Conservation (phyloP, 257 asterid genomes). For the Hygrophila difformis region DNA sequence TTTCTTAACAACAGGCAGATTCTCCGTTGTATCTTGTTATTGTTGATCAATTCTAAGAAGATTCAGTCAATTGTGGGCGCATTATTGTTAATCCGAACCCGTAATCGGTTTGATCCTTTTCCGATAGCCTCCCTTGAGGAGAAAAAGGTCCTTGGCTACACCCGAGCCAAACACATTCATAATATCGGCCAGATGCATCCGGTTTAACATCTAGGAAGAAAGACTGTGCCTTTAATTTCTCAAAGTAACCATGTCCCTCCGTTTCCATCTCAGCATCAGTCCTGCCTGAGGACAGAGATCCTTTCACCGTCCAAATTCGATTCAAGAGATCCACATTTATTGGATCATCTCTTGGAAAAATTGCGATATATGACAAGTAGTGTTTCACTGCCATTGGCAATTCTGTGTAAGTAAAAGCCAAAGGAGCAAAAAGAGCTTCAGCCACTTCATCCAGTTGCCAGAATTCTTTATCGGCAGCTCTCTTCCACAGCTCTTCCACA, state of each 20-base stretch:
- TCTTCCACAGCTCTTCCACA: neutral
- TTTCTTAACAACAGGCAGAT: too few relatives aligned
- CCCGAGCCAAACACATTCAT: too few relatives aligned
- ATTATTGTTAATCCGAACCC: too few relatives aligned
- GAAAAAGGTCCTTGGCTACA: too few relatives aligned
- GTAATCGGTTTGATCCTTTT: too few relatives aligned
- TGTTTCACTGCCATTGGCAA: constrained; percentile 18
- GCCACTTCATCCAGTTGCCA: constrained; percentile 1
- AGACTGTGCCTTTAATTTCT: neutral
- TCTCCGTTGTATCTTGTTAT: too few relatives aligned
- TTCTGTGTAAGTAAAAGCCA: constrained; percentile 17
- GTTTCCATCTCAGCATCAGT: constrained; percentile 10
- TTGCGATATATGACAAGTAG: constrained; percentile 34
- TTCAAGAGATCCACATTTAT: constrained; percentile 25
- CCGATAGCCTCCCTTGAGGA: too few relatives aligned
- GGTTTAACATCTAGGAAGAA: constrained; percentile 3
- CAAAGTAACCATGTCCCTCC: constrained; percentile 14
- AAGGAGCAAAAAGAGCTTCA: neutral
- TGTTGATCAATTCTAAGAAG: too few relatives aligned
- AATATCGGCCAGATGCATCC: neutral
- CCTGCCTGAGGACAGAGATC: constrained; percentile 13
- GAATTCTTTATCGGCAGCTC: neutral
- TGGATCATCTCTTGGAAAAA: constrained; percentile 20
- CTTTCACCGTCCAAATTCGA: constrained; percentile 36
- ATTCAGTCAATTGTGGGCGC: too few relatives aligned